Base-by-base conservation (phyloP, 208 protist species). In the Entamoeba invadens region DNA sequence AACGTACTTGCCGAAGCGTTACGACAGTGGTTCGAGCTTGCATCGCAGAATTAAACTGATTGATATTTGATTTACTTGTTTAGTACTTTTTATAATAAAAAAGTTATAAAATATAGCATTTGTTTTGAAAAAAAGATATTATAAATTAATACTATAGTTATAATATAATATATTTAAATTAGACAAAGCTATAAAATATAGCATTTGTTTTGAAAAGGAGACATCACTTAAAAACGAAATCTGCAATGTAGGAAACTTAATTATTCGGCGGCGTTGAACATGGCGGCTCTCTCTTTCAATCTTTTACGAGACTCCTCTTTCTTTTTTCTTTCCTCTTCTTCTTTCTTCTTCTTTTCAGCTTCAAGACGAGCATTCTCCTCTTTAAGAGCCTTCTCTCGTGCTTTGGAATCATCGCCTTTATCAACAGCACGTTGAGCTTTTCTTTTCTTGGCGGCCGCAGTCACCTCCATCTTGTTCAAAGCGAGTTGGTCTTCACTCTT, bases 1-100 rank as follows among this genome's bases (percentile, higher is more conserved):
- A 95, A 98, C 57, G 97, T 99, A 47, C 97, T 99, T 21, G 97
- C 97, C 21, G 98, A 99, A 96, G 98, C 99, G 12, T 97, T 99
- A 94, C 96, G 98, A 44, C 99, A 99, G 97, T 99, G 98, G 57
- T 87, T 87, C 25, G 57, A 87, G 38, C 31, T 87, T 21, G 47
- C 47, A 57, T 42, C 57, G 2, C 57, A 87, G 38, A 87, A 87
- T 31, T 87, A 87, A 87, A 87, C 38, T 87, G 57, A 87, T 87
- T 87, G 10, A 87, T 38, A 42, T 87, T 87, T 57, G 47, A 25
- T 57, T 57, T n/a, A n/a, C n/a, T n/a, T n/a, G n/a, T n/a, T n/a
- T n/a, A n/a, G n/a, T n/a, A n/a, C n/a, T n/a, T n/a, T n/a, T n/a
- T n/a, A n/a, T n/a, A n/a, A n/a, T n/a, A n/a, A n/a, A n/a, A n/a